Conservation (phyloP, 768 basidiomycete species). For the Clavaria fumosa region DNA sequence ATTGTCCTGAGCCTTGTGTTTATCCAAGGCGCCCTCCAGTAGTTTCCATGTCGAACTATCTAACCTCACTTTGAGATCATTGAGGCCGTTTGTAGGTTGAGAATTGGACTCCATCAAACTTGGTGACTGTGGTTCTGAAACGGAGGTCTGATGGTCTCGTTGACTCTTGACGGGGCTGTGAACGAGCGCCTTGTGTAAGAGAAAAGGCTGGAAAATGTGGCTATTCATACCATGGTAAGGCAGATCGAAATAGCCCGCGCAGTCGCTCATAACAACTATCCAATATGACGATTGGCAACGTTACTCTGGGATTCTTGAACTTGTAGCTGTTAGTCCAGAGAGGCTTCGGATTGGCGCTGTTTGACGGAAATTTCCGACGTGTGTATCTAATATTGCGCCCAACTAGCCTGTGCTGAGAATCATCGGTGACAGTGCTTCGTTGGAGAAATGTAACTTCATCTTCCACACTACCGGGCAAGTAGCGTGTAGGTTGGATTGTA, state of each 20-base stretch:
- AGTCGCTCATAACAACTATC: no score
- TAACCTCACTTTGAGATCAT: slow-evolving; percentile 93
- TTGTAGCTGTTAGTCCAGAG: no score
- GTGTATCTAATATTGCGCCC: no score
- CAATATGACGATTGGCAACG: no score
- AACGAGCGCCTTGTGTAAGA: no score
- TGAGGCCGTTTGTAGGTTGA: slow-evolving; percentile 56
- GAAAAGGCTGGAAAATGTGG: no score
- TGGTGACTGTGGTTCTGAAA: slow-evolving; percentile 20
- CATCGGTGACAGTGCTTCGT: not conserved
- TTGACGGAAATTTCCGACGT: no score
- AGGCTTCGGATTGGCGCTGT: no score
- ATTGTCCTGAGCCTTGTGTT: slow-evolving; percentile 96
- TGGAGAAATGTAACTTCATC: slow-evolving; percentile 28
- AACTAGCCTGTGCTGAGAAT: slow-evolving; percentile 9
- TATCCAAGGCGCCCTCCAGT: slow-evolving; percentile 91
- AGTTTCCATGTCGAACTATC: slow-evolving; percentile 99
- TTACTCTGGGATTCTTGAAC: no score
- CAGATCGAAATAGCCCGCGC: no score
- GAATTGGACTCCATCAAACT: slow-evolving; percentile 28
- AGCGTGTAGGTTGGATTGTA: slow-evolving; percentile 54
- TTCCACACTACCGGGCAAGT: slow-evolving; percentile 64
- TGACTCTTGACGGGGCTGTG: slow-evolving; percentile 7
- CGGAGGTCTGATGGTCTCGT: slow-evolving; percentile 16
- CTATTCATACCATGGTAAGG: no score